Evolutionary conservation across 1,284 basidiomycete species (phyloP).

Genomic region (Dichomitus squalens): DNA sequence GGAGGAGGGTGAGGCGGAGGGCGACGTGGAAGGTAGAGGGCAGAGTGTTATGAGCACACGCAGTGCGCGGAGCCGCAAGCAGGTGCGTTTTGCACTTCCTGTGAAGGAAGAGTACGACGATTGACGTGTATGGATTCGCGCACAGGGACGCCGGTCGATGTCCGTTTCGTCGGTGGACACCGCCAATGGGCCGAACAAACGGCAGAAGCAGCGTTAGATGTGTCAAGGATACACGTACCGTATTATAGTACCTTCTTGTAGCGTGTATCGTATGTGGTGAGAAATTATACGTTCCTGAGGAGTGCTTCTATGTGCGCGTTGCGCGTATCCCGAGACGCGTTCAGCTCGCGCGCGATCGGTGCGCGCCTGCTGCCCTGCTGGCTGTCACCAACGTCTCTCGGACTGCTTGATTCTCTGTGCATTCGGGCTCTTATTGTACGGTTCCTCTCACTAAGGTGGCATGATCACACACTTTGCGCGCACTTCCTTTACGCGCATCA

Average conservation of each 20-base stretch:
- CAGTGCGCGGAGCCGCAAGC: constrained; percentile 59
- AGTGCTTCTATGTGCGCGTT: not conserved
- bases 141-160: constrained; percentile 56
- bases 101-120: not conserved
- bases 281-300: not conserved
- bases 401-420: too few species aligned
- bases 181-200: constrained; percentile 25
- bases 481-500: not conserved
- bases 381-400: not conserved
- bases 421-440: not conserved
- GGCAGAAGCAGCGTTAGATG: constrained; percentile 24
- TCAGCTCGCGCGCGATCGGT: too few species aligned
- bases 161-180: constrained; percentile 34
- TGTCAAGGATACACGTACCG: not conserved
- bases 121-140: not conserved
- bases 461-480: not conserved
- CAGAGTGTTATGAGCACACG: constrained; percentile 67
- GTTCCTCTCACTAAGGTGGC: not conserved
- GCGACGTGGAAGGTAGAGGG: constrained; percentile 53
- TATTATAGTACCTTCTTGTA: constrained; percentile 1
- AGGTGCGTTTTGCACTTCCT: constrained; percentile 42
- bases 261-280: not conserved
- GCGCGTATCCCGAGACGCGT: not conserved
- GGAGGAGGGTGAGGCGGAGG: constrained; percentile 36
- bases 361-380: not conserved